phyloP scores from a whole-genome alignment of 352 stramenopile genomes.

The Aphanomyces stellatus region DNA sequence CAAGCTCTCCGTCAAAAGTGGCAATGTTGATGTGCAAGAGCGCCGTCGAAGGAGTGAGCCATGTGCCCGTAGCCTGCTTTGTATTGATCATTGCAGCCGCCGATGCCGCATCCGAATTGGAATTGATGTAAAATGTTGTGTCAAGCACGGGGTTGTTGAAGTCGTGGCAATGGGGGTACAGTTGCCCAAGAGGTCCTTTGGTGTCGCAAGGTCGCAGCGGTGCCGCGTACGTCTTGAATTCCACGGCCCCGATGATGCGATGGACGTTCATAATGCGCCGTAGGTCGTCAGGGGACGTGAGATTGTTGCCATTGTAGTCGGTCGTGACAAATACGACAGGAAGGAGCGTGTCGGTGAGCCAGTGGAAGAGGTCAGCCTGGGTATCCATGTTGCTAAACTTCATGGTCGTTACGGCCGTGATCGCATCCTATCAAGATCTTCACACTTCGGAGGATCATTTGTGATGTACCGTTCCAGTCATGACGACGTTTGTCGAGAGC shows the following conservation, averaged over 20 bases:
- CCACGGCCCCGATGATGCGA: conserved; percentile 23
- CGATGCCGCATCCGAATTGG: conserved; percentile 32
- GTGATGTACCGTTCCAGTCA: conserved; percentile 7
- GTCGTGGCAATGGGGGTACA: conserved; percentile 46
- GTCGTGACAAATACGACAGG: conserved; percentile 36
- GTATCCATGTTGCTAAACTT: conserved; percentile 39
- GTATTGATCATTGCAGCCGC: conserved; percentile 23
- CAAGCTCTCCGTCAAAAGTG: neutral
- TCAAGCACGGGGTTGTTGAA: conserved; percentile 19
- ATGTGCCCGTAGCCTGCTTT: conserved; percentile 27
- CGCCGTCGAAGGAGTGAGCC: conserved; percentile 30
- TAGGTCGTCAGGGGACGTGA: conserved; percentile 25
- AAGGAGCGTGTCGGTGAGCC: conserved; percentile 34
- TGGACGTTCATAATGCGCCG: conserved; percentile 24
- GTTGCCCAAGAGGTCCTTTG: conserved; percentile 26
- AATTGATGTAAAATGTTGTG: conserved; percentile 29
- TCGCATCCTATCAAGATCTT: conserved; percentile 26
- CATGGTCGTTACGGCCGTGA: conserved; percentile 32
- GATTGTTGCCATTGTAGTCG: conserved; percentile 35
- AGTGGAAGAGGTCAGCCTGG: conserved; percentile 33
- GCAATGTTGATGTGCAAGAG: neutral
- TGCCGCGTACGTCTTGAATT: conserved; percentile 27
- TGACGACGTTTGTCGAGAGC: neutral
- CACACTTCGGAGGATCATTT: too few relatives aligned
- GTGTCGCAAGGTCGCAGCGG: conserved; percentile 24